Percentiles rank a stretch among this genome's conserved stretches.
These are phyloP conservation scores for Gossypium herbaceum DNA, from an alignment of 345 rosid species.

Conservation along the genomic window DNA sequence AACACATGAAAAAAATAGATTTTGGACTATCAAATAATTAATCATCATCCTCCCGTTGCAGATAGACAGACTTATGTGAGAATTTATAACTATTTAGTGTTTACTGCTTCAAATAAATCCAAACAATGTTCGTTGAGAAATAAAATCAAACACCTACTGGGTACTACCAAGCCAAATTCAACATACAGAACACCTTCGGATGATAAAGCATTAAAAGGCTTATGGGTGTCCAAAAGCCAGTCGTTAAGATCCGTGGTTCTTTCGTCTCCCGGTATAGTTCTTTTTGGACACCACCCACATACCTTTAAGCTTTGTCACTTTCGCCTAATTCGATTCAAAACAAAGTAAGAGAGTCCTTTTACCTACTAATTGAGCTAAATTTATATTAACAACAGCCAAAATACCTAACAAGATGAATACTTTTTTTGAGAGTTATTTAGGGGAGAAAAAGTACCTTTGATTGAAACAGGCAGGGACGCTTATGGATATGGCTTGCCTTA, in stretches of 20 bases:
- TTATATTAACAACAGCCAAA: not conserved
- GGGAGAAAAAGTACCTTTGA: not conserved
- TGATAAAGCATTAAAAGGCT: not conserved
- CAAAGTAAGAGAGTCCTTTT: not conserved
- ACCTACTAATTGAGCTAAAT: not conserved
- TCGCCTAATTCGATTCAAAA: not conserved
- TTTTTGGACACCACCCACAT: not conserved
- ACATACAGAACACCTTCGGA: not conserved
- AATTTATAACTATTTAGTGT: not conserved
- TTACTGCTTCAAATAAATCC: not conserved
- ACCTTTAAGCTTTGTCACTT: too few species aligned
- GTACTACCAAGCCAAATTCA: not conserved
- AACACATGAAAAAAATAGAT: not conserved
- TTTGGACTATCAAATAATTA: not conserved
- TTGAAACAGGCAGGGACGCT: conserved; percentile 5
- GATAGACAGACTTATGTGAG: not conserved
- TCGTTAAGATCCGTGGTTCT: not conserved
- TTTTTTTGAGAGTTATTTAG: not conserved
- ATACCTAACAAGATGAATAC: not conserved
- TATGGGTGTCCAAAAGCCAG: not conserved
- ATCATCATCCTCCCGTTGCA: not conserved
- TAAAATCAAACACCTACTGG: not conserved
- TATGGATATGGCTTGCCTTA: conserved; percentile 2
- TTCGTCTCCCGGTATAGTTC: not conserved
- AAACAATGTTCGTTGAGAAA: not conserved